Evolutionary conservation across 2,329 filamentous ascomycete species (phyloP).

Genomic region (Claviceps paspali): DNA sequence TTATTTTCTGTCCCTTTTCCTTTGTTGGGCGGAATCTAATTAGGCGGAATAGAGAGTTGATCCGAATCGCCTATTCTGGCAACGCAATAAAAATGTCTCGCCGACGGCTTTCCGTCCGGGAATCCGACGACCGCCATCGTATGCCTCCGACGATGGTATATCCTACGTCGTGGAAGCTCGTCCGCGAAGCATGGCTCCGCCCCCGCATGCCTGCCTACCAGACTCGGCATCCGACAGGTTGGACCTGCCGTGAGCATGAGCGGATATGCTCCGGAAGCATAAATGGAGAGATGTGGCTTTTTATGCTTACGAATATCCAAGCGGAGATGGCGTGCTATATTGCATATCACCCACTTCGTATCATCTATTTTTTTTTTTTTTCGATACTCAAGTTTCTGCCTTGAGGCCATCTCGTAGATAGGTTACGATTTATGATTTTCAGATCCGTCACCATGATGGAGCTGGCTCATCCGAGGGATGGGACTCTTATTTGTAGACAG

Average conservation of each 20-base stretch:
- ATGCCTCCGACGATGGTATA: conserved; percentile 60
- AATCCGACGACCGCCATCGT: conserved; percentile 52
- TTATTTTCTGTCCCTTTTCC: neutral
- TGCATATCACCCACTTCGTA: too few relatives aligned
- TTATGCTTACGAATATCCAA: too few relatives aligned
- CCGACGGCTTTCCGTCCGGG: conserved; percentile 11
- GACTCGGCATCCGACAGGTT: neutral
- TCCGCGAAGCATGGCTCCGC: conserved; percentile 44
- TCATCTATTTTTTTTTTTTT: too few relatives aligned
- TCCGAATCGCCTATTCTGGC: conserved; percentile 70
- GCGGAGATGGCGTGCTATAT: too few relatives aligned
- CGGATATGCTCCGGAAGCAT: neutral
- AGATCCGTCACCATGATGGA: too few relatives aligned
- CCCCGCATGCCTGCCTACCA: conserved; percentile 12
- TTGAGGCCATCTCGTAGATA: too few relatives aligned
- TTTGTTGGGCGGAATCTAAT: neutral
- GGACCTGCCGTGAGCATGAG: neutral
- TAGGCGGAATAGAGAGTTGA: conserved; percentile 45
- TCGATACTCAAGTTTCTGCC: too few relatives aligned
- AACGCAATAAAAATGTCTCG: conserved; percentile 37
- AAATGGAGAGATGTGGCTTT: too few relatives aligned
- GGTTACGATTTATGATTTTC: too few relatives aligned
- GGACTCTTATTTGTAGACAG: too few relatives aligned
- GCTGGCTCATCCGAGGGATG: too few relatives aligned
- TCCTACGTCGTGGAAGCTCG: conserved; percentile 55